These are phyloP conservation scores for Colletotrichum filicis DNA, from an alignment of 2,329 filamentous ascomycete genomes.

Conservation along the genomic window DNA sequence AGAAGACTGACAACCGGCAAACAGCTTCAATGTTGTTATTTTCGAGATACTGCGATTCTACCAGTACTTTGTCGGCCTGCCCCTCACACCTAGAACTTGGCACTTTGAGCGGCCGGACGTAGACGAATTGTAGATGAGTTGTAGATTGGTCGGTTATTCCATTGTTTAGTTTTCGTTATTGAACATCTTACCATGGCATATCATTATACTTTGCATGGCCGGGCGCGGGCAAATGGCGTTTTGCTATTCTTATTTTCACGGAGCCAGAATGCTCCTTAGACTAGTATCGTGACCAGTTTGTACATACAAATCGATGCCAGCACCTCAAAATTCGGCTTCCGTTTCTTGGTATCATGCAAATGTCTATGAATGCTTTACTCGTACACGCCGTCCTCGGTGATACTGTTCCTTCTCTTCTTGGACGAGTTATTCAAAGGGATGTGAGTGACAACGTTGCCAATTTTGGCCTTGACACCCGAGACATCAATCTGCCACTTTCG, in stretches of 20 bases:
- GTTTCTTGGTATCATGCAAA: background rate
- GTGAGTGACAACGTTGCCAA: constrained; percentile 75
- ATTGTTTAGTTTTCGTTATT: background rate
- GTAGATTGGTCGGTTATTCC: background rate
- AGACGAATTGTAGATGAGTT: constrained; percentile 56
- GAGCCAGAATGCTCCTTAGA: background rate
- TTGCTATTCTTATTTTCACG: background rate
- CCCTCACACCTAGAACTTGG: constrained; percentile 61
- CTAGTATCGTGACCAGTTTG: constrained; percentile 1
- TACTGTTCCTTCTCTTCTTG: background rate
- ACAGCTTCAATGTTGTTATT: constrained; percentile 48
- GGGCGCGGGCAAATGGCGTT: constrained; percentile 11
- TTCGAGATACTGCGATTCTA: constrained; percentile 59
- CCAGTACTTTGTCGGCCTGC: constrained; percentile 64
- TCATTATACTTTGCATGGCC: constrained; percentile 21
- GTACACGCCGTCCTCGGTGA: background rate
- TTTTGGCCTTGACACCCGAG: constrained; percentile 76
- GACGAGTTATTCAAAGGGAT: constrained; percentile 48
- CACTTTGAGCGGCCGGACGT: constrained; percentile 54
- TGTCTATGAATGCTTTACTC: background rate
- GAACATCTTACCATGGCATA: constrained; percentile 3
- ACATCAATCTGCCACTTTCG: constrained; percentile 62
- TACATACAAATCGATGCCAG: constrained; percentile 17
- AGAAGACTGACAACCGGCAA: constrained; percentile 46
- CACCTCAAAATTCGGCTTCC: background rate